Conservation (phyloP, 108 stramenopile genomes). For the Skeletonema tropicum region DNA sequence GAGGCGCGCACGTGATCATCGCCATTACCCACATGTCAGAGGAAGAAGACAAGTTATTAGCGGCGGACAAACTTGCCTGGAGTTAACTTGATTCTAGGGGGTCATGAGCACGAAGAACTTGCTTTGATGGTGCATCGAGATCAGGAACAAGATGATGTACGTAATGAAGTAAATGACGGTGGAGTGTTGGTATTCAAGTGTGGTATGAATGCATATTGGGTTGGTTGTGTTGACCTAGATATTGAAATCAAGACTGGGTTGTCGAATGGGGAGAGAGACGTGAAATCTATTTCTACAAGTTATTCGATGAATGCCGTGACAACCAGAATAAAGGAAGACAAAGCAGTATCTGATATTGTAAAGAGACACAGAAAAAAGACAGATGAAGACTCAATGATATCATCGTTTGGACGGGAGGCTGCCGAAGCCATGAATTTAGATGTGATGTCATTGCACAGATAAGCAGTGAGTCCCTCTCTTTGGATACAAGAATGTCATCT, state of each 20-base stretch:
- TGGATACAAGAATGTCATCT: conserved; percentile 50
- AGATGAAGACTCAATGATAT: conserved; percentile 22
- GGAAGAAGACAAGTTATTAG: conserved; percentile 37
- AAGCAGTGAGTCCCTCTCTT: not conserved
- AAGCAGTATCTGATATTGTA: conserved; percentile 24
- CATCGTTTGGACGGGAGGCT: conserved; percentile 28
- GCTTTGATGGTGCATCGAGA: conserved; percentile 43
- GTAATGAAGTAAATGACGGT: conserved; percentile 23
- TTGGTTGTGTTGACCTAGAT: conserved; percentile 43
- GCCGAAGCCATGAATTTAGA: conserved; percentile 32
- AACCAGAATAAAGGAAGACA: conserved; percentile 10
- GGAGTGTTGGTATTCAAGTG: conserved; percentile 47
- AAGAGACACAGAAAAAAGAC: conserved; percentile 23
- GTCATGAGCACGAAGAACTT: conserved; percentile 50
- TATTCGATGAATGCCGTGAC: conserved; percentile 45
- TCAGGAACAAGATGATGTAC: conserved; percentile 5
- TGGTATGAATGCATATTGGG: conserved; percentile 52
- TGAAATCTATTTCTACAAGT: conserved; percentile 38
- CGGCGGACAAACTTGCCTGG: conserved; percentile 28
- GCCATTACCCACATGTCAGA: conserved; percentile 50
- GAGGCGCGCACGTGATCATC: conserved; percentile 43
- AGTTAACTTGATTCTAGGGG: conserved; percentile 44
- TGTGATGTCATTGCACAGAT: conserved; percentile 38
- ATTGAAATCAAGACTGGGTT: conserved; percentile 9
- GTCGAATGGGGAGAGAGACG: not conserved